Conservation (phyloP, 2,329 filamentous ascomycete species). For the Microdochium nivale region DNA sequence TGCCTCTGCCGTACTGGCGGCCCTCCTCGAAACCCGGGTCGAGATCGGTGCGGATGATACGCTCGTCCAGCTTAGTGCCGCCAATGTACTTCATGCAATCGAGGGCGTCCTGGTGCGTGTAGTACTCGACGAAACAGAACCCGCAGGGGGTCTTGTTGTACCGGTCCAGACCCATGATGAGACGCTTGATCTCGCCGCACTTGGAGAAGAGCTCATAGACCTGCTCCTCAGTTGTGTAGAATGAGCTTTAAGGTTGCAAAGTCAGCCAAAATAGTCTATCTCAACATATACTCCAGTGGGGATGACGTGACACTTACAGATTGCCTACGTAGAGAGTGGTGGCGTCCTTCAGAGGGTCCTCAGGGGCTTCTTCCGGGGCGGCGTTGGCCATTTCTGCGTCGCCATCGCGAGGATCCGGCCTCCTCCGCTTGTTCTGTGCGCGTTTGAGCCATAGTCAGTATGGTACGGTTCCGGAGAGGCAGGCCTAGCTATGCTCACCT, state of each 20-base stretch:
- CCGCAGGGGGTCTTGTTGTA: conserved; percentile 97
- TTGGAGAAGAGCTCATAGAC: conserved; percentile 96
- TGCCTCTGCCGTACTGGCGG: conserved; percentile 89
- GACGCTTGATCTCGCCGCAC: conserved; percentile 94
- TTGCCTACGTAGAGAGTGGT: conserved; percentile 98
- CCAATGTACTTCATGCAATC: conserved; percentile 99
- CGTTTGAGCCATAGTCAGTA: conserved; percentile 5
- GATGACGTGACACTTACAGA: conserved; percentile 48
- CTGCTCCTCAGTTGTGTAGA: conserved; percentile 98
- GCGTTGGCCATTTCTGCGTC: conserved; percentile 34
- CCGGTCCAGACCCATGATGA: conserved; percentile 95
- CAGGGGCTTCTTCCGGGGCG: conserved; percentile 44
- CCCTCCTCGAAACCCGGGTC: conserved; percentile 96
- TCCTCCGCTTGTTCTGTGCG: conserved; percentile 61
- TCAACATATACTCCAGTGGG: not conserved
- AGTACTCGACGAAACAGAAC: conserved; percentile 99
- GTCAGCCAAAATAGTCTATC: not conserved
- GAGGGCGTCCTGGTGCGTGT: conserved; percentile 91
- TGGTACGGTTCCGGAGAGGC: conserved; percentile 2
- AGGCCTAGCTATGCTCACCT: conserved; percentile 43
- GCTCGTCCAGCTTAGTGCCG: conserved; percentile 94
- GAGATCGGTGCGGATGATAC: conserved; percentile 89
- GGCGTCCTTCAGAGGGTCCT: conserved; percentile 76
- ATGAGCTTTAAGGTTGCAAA: conserved; percentile 51
- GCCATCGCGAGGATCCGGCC: conserved; percentile 46